Percentiles rank a stretch among this genome's conserved stretches.
These are phyloP conservation scores for Trametes pubescens DNA, from an alignment of 1,284 basidiomycete genomes.

Conservation along the genomic window DNA sequence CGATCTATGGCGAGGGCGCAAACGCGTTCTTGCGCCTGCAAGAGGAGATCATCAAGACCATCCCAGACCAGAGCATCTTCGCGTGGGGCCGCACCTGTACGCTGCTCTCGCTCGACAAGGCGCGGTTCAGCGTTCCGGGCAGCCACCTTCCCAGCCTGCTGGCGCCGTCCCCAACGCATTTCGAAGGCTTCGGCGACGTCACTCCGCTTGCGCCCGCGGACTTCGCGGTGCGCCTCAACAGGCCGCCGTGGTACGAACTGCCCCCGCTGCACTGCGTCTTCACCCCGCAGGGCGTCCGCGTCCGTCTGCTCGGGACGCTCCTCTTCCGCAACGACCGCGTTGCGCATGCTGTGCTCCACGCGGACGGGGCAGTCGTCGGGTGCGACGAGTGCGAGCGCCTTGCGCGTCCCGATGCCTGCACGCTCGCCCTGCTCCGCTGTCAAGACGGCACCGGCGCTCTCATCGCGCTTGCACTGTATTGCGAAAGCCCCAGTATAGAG, in stretches of 20 bases:
- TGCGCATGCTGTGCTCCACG: not conserved
- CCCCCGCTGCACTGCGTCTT: conserved; percentile 4
- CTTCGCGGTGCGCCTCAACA: not conserved
- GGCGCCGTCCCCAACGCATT: not conserved
- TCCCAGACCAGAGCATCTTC: conserved; percentile 8
- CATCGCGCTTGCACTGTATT: not conserved
- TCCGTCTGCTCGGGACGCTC: not conserved
- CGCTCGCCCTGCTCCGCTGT: not conserved
- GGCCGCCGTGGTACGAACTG: no score
- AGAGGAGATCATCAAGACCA: conserved; percentile 1
- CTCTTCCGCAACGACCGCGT: not conserved
- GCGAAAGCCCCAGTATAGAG: not conserved
- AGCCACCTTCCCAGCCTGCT: not conserved
- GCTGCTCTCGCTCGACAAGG: not conserved
- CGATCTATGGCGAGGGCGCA: conserved; percentile 2
- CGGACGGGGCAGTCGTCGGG: not conserved
- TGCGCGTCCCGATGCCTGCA: not conserved
- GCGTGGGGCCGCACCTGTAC: not conserved
- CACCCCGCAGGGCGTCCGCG: conserved; percentile 2
- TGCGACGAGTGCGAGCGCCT: not conserved
- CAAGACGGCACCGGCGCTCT: not conserved
- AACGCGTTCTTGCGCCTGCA: conserved; percentile 4
- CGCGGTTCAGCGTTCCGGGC: not conserved
- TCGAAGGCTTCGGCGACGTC: not conserved
- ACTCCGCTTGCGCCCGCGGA: not conserved